Conservation (phyloP, 2,329 filamentous ascomycete species). For the Colletotrichum sansevieriae region DNA sequence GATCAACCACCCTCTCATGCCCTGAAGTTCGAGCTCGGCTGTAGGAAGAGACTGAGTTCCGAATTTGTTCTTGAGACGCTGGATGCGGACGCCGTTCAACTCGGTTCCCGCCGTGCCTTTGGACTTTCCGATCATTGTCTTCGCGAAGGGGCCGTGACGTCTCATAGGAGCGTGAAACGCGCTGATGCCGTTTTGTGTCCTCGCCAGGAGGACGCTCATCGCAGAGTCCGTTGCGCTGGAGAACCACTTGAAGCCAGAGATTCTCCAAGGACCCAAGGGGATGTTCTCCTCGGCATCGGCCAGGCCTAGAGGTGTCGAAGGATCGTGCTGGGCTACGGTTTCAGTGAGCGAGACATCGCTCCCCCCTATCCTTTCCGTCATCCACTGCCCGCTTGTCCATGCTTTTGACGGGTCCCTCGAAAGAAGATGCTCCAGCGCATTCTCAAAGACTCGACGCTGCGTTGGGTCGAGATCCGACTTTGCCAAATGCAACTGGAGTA, state of each 20-base stretch:
- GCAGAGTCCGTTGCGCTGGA: constrained; percentile 75
- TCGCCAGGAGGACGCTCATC: constrained; percentile 74
- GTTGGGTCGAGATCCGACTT: constrained; percentile 43
- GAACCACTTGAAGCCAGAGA: constrained; percentile 81
- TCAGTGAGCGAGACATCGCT: constrained; percentile 78
- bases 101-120: constrained; percentile 50
- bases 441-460: constrained; percentile 60
- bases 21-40: constrained; percentile 75
- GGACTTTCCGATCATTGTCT: constrained; percentile 45
- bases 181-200: constrained; percentile 66
- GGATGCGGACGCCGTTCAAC: constrained; percentile 77
- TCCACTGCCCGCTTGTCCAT: constrained; percentile 84
- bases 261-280: constrained; percentile 68
- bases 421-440: constrained; percentile 66
- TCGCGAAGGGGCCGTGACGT: constrained; percentile 45
- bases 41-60: constrained; percentile 79
- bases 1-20: constrained; percentile 75
- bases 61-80: constrained; percentile 79
- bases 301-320: constrained; percentile 43
- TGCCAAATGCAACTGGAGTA: constrained; percentile 60
- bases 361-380: constrained; percentile 79
- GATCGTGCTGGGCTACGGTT: constrained; percentile 62
- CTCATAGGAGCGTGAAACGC: constrained; percentile 75
- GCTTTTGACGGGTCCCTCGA: constrained; percentile 63
- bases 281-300: constrained; percentile 46